Base-by-base conservation (phyloP, 2,329 filamentous ascomycete genomes). In the Raffaelea deltoideospora region DNA sequence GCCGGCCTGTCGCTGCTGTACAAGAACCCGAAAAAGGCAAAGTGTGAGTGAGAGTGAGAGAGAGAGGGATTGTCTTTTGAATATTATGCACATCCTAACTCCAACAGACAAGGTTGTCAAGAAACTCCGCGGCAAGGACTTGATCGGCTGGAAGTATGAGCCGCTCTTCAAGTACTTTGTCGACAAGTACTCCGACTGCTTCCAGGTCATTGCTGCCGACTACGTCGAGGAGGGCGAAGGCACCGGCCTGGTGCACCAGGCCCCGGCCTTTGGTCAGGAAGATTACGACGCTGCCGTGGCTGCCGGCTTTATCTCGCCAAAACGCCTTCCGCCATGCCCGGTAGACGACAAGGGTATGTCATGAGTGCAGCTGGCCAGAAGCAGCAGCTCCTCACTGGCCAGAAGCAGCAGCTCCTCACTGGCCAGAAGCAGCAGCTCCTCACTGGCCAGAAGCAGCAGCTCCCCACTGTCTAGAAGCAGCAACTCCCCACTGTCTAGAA, bases 21-120 rank as follows among this genome's bases (percentile, higher is more conserved):
- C 64, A 95, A 95, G 57, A 85, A 94, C 47, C 81, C 81, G 8
- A 95, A 94, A 64, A 94, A 94, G 64, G 86, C 86, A 34, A 92
- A 94, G 54, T 94, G 37, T 39, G 18, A 5, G 37, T 35, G 4
- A 6, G 9, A 5, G n/a, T 14, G n/a, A n/a, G n/a, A n/a, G n/a
- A n/a, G n/a, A n/a, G n/a, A n/a, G n/a, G n/a, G n/a, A n/a, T 20
- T 31, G 13, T 10, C 7, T 24, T 21, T 36, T n/a, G n/a, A n/a
- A n/a, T n/a, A n/a, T n/a, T n/a, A n/a, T n/a, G n/a, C n/a, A n/a
- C n/a, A n/a, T n/a, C n/a, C 20, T 38, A 20, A 36, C 33, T 10
- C 17, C 24, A 20, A 10, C 33, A 39, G 37, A 85, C 61, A 85
- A 84, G 63, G 67, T 90, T 35, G 54, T 93, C 13, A 71, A 80